Evolutionary conservation across 352 stramenopile species (phyloP), one percentile per base, ranked within the genome.

Genomic region (Phytophthora melonis): DNA sequence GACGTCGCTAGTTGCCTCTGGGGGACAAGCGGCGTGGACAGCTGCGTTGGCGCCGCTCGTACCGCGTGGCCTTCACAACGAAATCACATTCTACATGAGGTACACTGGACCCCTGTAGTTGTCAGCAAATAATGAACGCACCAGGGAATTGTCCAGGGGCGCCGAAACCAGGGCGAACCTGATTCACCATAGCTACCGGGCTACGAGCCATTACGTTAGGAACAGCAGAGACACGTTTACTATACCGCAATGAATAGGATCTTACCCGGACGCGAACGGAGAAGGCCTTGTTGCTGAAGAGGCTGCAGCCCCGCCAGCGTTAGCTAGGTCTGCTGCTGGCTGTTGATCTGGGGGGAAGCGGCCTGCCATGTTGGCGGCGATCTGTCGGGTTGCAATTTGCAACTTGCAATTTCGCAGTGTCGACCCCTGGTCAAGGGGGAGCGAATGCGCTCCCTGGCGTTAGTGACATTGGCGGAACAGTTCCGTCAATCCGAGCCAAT

Each of bases 21-120:
- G 0, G 78, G 70, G 8, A 90, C 83, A 3, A 93, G 63, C 6
- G 86, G 86, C 19, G 86, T 93, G 3, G 86, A 82, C 34, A 93
- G 62, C 58, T 93, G 86, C 45, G 83, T 90, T 30, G 81, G 83
- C 5, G 79, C 74, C 32, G 80, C 53, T 16, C 81, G 81, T 36
- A 87, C 76, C 1, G 79, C 75, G 49, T 80, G 68, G 16, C 79
- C 84, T 89, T 30, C 16, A 45, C 21, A 50, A 23, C 23, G 45
- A 70, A 32, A 11, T 55, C 8, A 63, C 63, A 3, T 16, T 39
- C 4, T 50, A 30, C 3, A 39, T 65, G 18, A 67, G n/a, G 8
- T 45, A 53, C 34, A 68, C 13, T 30, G 19, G 11, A 53, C 8
- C 13, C 36, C 39, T 18, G 32, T n/a, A 36, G 34, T 16, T 41